phyloP scores from a whole-genome alignment of 257 asterid genomes.

The Fraxinus pennsylvanica region DNA sequence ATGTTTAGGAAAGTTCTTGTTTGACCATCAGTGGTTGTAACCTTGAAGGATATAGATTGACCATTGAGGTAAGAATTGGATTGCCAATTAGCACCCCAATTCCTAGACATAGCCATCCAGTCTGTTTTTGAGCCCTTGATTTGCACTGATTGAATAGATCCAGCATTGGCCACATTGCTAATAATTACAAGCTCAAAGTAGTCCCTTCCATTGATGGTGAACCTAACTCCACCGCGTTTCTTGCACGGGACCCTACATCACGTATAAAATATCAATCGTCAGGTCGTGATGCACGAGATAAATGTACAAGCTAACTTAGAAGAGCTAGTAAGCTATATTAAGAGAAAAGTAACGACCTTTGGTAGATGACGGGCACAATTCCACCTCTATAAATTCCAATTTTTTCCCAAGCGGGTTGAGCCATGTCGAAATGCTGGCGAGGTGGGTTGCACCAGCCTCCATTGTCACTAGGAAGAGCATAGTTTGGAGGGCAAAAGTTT shows the following conservation, averaged over 20 bases:
- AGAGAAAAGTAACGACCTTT: constrained; percentile 39
- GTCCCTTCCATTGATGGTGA: constrained; percentile 66
- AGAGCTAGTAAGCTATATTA: not conserved
- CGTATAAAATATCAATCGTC: not conserved
- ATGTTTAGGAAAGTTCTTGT: constrained; percentile 53
- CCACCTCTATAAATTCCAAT: constrained; percentile 67
- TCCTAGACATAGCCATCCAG: constrained; percentile 79
- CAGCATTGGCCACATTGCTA: constrained; percentile 77
- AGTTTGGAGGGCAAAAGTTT: constrained; percentile 73
- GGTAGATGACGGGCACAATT: constrained; percentile 60
- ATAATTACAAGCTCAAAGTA: constrained; percentile 76
- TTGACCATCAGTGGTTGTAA: constrained; percentile 71
- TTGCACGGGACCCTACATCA: constrained; percentile 75
- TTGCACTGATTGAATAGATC: constrained; percentile 60
- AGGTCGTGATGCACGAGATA: not conserved
- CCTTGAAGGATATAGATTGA: constrained; percentile 70
- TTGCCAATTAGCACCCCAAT: constrained; percentile 99
- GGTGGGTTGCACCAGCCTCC: constrained; percentile 91
- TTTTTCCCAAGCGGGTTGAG: constrained; percentile 75
- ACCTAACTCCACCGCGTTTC: constrained; percentile 82
- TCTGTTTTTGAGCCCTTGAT: constrained; percentile 71
- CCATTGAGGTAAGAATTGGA: constrained; percentile 67
- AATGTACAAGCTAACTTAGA: too few relatives aligned
- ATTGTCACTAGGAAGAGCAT: constrained; percentile 53
- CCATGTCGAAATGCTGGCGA: constrained; percentile 27